phyloP scores from a whole-genome alignment of 257 asterid genomes.

The Lavandula angustifolia region DNA sequence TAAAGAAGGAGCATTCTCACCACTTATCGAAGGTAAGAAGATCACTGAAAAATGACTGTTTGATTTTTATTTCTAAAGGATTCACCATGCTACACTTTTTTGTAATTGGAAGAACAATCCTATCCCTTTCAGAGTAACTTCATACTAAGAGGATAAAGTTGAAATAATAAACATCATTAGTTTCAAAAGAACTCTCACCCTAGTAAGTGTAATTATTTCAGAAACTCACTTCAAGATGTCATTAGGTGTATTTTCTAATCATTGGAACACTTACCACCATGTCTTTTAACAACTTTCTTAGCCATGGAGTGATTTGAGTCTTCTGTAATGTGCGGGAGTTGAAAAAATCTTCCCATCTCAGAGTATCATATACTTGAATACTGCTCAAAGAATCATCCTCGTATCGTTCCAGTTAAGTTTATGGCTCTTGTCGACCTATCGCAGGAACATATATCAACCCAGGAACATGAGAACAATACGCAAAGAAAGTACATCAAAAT shows the following conservation, averaged over 20 bases:
- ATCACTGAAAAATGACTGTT: background rate
- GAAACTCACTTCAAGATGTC: constrained; percentile 4
- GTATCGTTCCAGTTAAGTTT: constrained; percentile 12
- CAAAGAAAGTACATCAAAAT: constrained; percentile 6
- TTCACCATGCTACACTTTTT: background rate
- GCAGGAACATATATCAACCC: background rate
- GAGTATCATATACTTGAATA: constrained; percentile 21
- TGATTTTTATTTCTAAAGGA: constrained; percentile 1
- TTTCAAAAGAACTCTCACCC: no score
- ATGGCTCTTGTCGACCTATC: constrained; percentile 6
- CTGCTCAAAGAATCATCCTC: constrained; percentile 32
- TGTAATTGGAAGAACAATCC: background rate
- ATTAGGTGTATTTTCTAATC: constrained; percentile 20
- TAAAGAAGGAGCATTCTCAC: constrained; percentile 11
- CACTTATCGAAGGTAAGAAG: constrained; percentile 10
- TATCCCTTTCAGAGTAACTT: constrained; percentile 8
- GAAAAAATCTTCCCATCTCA: constrained; percentile 48
- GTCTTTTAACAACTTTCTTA: constrained; percentile 48
- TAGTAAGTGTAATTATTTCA: background rate
- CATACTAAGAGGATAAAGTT: constrained; percentile 6
- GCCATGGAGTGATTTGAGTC: constrained; percentile 49
- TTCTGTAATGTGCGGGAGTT: constrained; percentile 34
- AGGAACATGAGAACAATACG: constrained; percentile 9
- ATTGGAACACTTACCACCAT: constrained; percentile 47
- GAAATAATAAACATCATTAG: background rate